phyloP scores from a whole-genome alignment of 768 basidiomycete species.

The Piloderma croceum region DNA sequence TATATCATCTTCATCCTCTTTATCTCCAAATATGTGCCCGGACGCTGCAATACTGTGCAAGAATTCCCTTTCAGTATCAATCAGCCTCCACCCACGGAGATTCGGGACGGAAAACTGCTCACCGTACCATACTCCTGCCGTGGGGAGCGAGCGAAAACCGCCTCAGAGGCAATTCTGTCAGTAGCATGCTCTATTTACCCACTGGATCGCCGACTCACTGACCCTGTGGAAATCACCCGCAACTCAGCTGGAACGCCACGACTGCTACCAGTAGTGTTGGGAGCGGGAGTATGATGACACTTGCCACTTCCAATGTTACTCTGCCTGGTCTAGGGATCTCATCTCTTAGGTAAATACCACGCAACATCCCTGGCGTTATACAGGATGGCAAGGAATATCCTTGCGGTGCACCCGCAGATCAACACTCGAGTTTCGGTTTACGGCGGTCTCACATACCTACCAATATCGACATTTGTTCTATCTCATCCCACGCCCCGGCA shows the following conservation, averaged over 20 bases:
- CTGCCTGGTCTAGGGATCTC: too few species aligned
- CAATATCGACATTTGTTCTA: slow-evolving; percentile 55
- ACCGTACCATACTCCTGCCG: slow-evolving; percentile 22
- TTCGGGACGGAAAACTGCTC: too few species aligned
- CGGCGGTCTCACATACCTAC: slow-evolving; percentile 39
- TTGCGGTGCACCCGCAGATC: too few species aligned
- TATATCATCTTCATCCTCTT: slow-evolving; percentile 37
- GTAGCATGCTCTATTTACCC: slow-evolving; percentile 73
- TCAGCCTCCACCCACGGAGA: slow-evolving; percentile 46
- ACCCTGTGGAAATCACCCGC: slow-evolving; percentile 86
- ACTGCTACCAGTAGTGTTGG: slow-evolving; percentile 32
- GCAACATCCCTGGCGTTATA: too few species aligned
- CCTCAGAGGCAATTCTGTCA: slow-evolving; percentile 62
- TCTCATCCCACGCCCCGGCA: slow-evolving; percentile 79
- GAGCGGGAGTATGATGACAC: slow-evolving; percentile 34
- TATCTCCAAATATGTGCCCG: slow-evolving; percentile 36
- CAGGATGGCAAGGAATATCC: too few species aligned
- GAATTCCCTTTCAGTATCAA: slow-evolving; percentile 66
- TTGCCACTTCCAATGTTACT: too few species aligned
- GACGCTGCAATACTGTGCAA: slow-evolving; percentile 3
- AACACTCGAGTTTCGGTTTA: slow-evolving; percentile 10
- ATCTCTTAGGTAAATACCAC: too few species aligned
- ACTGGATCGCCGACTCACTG: slow-evolving; percentile 91
- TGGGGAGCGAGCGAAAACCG: slow-evolving; percentile 46
- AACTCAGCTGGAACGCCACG: slow-evolving; percentile 57